These are phyloP conservation scores for Clonostachys rosea DNA, from an alignment of 2,329 filamentous ascomycete species.

Conservation along the genomic window DNA sequence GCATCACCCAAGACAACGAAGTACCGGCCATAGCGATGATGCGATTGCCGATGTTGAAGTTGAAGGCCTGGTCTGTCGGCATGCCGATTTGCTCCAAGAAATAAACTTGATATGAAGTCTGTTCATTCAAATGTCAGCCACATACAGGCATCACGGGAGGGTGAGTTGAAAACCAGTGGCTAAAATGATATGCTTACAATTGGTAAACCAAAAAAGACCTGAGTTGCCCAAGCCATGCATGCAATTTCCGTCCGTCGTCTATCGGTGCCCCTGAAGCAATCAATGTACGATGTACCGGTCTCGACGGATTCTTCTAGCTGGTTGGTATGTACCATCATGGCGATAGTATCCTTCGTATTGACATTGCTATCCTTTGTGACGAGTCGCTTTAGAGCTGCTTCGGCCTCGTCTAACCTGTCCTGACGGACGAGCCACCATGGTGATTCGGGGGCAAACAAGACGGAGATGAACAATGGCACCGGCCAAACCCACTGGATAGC, in stretches of 20 bases:
- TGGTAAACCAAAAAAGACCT: slow-evolving; percentile 27
- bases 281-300: slow-evolving; percentile 36
- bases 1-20: too few relatives aligned
- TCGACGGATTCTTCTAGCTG: slow-evolving; percentile 31
- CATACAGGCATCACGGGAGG: too few relatives aligned
- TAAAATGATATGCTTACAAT: too few relatives aligned
- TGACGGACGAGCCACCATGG: slow-evolving; percentile 38
- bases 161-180: too few relatives aligned
- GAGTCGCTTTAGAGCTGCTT: slow-evolving; percentile 29
- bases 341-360: too few relatives aligned
- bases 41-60: slow-evolving; percentile 32
- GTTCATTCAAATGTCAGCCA: too few relatives aligned
- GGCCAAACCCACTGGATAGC: slow-evolving; percentile 38
- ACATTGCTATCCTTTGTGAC: slow-evolving; percentile 19
- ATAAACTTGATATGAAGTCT: slow-evolving; percentile 11
- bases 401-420: slow-evolving; percentile 25
- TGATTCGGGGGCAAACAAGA: slow-evolving; percentile 32
- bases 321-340: slow-evolving; percentile 7
- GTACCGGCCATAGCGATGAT: slow-evolving; percentile 39
- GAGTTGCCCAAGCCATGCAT: slow-evolving; percentile 34
- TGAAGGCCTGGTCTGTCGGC: slow-evolving; percentile 18
- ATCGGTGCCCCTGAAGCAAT: slow-evolving; percentile 42
- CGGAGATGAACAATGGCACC: slow-evolving; percentile 25
- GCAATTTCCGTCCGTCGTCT: slow-evolving; percentile 40
- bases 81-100: slow-evolving; percentile 39